Evolutionary conservation across 331 rosid genomes (phyloP).

Genomic region (Rhamnella rubrinervis): DNA sequence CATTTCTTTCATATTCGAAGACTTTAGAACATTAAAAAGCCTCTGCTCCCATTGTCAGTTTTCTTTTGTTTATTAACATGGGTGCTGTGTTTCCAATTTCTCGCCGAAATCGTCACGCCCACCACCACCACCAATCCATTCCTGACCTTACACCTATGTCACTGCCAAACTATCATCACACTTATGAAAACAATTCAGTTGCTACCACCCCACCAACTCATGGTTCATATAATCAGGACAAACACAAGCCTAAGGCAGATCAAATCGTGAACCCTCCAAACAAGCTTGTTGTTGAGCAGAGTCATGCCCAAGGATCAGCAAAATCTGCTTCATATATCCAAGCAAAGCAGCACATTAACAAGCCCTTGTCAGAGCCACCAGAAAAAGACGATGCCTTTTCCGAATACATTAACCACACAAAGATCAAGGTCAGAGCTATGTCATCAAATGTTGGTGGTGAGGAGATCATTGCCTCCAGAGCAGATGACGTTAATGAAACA

Average conservation of each 20-base stretch:
- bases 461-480: slow-evolving; percentile 10
- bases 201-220: background rate
- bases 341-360: too few species aligned
- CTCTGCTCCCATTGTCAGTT: background rate
- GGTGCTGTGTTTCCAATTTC: slow-evolving; percentile 12
- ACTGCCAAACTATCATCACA: background rate
- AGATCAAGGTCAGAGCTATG: slow-evolving; percentile 18
- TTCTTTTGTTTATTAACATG: slow-evolving; percentile 13
- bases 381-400: slow-evolving; percentile 18
- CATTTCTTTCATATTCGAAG: background rate
- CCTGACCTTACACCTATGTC: background rate
- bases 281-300: too few species aligned
- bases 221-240: background rate
- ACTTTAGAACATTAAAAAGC: background rate
- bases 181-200: background rate
- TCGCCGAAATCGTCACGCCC: background rate
- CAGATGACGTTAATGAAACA: slow-evolving; percentile 4
- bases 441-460: slow-evolving; percentile 26
- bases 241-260: background rate
- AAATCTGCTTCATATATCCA: too few species aligned
- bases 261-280: too few species aligned
- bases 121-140: background rate
- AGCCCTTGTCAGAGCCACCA: too few species aligned
- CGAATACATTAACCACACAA: slow-evolving; percentile 22
- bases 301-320: too few species aligned